A percentile compares a stretch with the other conserved stretches of the same genome.
Conservation (phyloP, 176 grass and related monocot genomes). For the Calamus simplicifolius region DNA sequence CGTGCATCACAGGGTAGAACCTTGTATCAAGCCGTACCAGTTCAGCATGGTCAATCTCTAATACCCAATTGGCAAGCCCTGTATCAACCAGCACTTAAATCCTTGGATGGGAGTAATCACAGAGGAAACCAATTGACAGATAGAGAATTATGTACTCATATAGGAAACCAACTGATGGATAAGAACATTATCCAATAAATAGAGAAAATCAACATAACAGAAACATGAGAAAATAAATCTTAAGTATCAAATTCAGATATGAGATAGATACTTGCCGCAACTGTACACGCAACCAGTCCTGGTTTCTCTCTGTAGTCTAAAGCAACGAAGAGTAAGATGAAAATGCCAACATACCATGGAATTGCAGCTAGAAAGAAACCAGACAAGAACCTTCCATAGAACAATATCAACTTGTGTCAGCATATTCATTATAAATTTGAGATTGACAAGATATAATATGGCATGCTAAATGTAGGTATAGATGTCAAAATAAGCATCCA, state of each 20-base stretch:
- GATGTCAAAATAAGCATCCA: too few species aligned
- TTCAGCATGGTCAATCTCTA: too few species aligned
- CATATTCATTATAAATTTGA: neutral
- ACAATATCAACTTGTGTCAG: constrained; percentile 1
- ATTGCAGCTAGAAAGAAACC: constrained; percentile 59
- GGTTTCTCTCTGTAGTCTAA: constrained; percentile 62
- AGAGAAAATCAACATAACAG: neutral
- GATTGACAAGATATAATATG: too few species aligned
- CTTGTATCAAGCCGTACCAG: too few species aligned
- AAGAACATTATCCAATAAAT: neutral
- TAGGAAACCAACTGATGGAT: neutral
- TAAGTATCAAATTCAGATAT: neutral
- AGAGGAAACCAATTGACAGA: too few species aligned
- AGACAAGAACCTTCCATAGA: constrained; percentile 45
- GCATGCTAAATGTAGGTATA: too few species aligned
- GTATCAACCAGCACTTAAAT: too few species aligned
- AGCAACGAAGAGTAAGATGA: constrained; percentile 58
- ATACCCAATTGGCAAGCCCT: too few species aligned
- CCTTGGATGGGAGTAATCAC: too few species aligned
- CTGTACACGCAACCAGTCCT: constrained; percentile 49
- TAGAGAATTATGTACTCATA: neutral
- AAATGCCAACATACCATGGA: constrained; percentile 54
- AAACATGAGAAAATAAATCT: neutral
- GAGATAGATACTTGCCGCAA: constrained; percentile 48
- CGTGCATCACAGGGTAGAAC: too few species aligned